phyloP scores from a whole-genome alignment of 805 yeast genomes.

The Ogataea salicorniae region DNA sequence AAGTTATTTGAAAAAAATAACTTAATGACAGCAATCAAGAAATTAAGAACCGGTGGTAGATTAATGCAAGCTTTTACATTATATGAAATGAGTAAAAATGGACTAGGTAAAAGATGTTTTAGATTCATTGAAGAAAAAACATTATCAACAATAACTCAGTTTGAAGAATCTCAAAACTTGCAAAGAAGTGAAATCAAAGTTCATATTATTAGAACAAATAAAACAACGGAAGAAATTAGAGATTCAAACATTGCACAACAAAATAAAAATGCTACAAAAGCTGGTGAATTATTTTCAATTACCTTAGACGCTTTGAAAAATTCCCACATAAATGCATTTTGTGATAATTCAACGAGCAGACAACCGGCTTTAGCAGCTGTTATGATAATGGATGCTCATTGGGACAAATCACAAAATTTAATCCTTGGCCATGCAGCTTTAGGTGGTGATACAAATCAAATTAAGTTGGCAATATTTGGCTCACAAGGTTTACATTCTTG shows the following conservation, averaged over 20 bases:
- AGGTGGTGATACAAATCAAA: conserved; percentile 75
- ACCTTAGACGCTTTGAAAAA: conserved; percentile 68
- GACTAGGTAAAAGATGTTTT: conserved; percentile 74
- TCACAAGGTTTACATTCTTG: conserved; percentile 88
- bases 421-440: conserved; percentile 88
- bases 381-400: conserved; percentile 77
- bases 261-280: conserved; percentile 60
- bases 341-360: conserved; percentile 25
- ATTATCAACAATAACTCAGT: conserved; percentile 45
- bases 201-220: conserved; percentile 67
- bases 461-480: conserved; percentile 86
- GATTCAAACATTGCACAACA: conserved; percentile 86
- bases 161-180: conserved; percentile 30
- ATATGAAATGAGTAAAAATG: conserved; percentile 77
- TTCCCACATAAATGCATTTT: conserved; percentile 48
- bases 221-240: conserved; percentile 65
- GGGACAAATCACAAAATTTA: conserved; percentile 56
- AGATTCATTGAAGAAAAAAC: conserved; percentile 64
- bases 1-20: conserved; percentile 53
- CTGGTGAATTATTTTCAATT: conserved; percentile 72
- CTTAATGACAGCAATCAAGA: conserved; percentile 61
- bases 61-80: conserved; percentile 88
- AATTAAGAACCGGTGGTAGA: conserved; percentile 75
- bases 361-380: conserved; percentile 78
- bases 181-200: conserved; percentile 54